phyloP scores from a whole-genome alignment of 371 early-diverging fungal species.

The Chytridium lagenaria region DNA sequence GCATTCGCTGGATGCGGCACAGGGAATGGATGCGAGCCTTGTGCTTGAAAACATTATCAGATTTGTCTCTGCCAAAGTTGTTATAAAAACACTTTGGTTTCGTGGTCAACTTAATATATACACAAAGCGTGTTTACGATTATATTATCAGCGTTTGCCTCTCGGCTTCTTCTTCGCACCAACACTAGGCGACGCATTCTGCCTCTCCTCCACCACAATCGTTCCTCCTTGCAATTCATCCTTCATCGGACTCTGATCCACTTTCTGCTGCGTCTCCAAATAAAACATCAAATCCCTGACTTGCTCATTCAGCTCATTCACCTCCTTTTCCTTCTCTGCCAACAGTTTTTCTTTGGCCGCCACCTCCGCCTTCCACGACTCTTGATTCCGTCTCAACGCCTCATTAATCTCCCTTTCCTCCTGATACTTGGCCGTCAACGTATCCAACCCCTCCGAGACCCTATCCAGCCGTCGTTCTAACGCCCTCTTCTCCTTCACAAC shows the following conservation, averaged over 20 bases:
- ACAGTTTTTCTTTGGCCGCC: conserved; percentile 28
- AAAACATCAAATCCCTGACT: conserved; percentile 60
- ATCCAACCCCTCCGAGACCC: conserved; percentile 36
- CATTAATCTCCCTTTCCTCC: conserved; percentile 52
- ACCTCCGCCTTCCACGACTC: conserved; percentile 29
- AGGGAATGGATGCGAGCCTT: not conserved
- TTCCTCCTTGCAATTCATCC: conserved; percentile 40
- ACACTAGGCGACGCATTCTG: not conserved
- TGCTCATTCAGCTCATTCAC: conserved; percentile 54
- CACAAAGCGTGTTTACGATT: no score
- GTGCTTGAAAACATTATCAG: not conserved
- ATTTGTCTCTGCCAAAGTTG: no score
- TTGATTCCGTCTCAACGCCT: conserved; percentile 47
- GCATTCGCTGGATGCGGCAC: not conserved
- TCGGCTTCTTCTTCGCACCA: not conserved
- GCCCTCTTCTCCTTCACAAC: conserved; percentile 26
- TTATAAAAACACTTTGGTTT: no score
- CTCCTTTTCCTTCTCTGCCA: conserved; percentile 40
- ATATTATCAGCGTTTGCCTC: not conserved
- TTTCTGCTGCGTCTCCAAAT: conserved; percentile 54
- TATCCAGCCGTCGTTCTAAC: conserved; percentile 38
- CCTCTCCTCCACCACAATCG: conserved; percentile 31
- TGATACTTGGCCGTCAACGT: conserved; percentile 28
- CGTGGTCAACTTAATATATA: no score
- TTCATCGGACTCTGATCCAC: conserved; percentile 31